Evolutionary conservation across 257 asterid genomes (phyloP).

Genomic region (Lycium ferocissimum): DNA sequence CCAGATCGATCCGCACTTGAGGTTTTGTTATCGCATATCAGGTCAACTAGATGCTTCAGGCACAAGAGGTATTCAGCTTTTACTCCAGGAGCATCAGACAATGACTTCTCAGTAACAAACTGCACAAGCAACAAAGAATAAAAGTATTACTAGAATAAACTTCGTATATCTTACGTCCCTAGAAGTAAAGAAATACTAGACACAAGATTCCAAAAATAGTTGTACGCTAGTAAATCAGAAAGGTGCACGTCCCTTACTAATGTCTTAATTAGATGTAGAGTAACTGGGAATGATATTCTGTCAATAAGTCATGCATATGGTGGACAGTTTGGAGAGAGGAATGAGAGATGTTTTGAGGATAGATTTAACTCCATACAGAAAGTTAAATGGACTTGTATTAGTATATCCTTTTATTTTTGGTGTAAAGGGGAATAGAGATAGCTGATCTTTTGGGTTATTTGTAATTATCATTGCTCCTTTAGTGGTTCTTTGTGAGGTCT

Average conservation of each 20-base stretch:
- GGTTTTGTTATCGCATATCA: slow-evolving; percentile 40
- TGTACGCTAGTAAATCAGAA: neutral
- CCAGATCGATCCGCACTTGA: slow-evolving; percentile 32
- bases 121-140: slow-evolving; percentile 43
- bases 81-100: slow-evolving; percentile 54
- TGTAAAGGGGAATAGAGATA: too few species aligned
- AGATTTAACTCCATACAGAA: too few species aligned
- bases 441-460: too few species aligned
- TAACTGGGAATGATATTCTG: neutral
- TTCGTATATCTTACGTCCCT: neutral
- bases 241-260: neutral
- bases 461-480: too few species aligned
- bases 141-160: neutral
- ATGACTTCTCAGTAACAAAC: slow-evolving; percentile 52
- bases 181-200: neutral
- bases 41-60: slow-evolving; percentile 50
- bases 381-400: too few species aligned
- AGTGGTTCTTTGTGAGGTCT: too few species aligned
- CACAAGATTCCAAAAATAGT: neutral
- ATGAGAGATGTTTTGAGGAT: too few species aligned
- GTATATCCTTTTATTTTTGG: too few species aligned
- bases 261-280: neutral
- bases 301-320: too few species aligned
- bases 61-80: slow-evolving; percentile 74
- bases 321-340: too few species aligned